A percentile compares a stretch with the other conserved stretches of the same genome.
Conservation (phyloP, 352 stramenopile genomes). For the Globisporangium paddicum region DNA sequence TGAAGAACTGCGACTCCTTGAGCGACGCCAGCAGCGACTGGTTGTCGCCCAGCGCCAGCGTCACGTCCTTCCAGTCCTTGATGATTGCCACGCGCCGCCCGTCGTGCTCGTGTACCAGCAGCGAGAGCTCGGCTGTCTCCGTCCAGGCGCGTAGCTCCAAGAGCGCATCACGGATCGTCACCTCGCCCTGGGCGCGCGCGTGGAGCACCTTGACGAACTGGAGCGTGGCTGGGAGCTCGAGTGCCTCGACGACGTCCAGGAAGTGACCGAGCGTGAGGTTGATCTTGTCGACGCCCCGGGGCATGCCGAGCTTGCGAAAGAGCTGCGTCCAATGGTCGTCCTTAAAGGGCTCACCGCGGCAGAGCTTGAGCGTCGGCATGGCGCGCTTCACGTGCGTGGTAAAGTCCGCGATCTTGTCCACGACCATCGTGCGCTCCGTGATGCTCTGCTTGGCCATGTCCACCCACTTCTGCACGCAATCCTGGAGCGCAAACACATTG, state of each 20-base stretch:
- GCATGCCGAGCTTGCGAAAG: constrained; percentile 90
- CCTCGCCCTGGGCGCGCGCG: constrained; percentile 87
- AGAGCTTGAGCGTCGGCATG: constrained; percentile 93
- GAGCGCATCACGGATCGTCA: constrained; percentile 94
- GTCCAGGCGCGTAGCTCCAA: constrained; percentile 92
- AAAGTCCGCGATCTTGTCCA: constrained; percentile 79
- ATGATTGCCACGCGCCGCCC: constrained; percentile 85
- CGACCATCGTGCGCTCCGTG: constrained; percentile 52
- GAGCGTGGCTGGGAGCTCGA: constrained; percentile 81
- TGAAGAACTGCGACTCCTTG: constrained; percentile 96
- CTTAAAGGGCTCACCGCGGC: constrained; percentile 93
- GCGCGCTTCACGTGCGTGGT: constrained; percentile 81
- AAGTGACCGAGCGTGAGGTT: constrained; percentile 92
- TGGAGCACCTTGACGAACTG: constrained; percentile 94
- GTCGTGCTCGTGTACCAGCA: constrained; percentile 87
- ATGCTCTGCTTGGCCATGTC: constrained; percentile 75
- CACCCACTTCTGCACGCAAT: constrained; percentile 89
- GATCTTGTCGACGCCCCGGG: constrained; percentile 79
- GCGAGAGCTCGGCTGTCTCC: constrained; percentile 86
- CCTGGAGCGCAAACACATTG: constrained; percentile 92
- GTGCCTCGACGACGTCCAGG: constrained; percentile 57
- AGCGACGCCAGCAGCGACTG: constrained; percentile 92
- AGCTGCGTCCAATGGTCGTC: constrained; percentile 95
- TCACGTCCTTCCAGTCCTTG: constrained; percentile 95
- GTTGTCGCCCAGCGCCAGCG: constrained; percentile 93